Base-by-base conservation (phyloP, 805 yeast species). In the Scheffersomyces spartinae region DNA sequence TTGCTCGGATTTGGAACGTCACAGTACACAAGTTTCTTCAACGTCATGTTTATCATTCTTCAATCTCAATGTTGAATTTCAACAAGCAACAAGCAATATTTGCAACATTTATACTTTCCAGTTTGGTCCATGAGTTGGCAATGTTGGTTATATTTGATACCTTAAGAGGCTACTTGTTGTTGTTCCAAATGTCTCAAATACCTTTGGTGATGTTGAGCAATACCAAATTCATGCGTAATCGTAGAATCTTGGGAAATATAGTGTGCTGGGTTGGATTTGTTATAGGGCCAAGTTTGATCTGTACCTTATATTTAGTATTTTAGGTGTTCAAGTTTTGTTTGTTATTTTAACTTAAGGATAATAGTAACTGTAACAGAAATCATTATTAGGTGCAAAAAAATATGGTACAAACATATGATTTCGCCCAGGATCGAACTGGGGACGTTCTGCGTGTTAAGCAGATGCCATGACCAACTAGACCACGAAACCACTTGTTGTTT, bases 341-440 rank as follows among this genome's bases (percentile, higher is more conserved):
- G n/a, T 17, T n/a, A 17, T n/a, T 17, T 17, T n/a, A 17, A 9
- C 9, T n/a, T n/a, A 17, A 17, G n/a, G 19, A 9, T 9, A n/a
- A n/a, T 9, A 17, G n/a, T 17, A 9, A 9, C 19, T n/a, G 9
- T 9, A 9, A 17, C 19, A 9, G n/a, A 9, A 9, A 20, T 13
- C 22, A 7, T 13, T 9, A 7, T 13, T n/a, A n/a, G n/a, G n/a
- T n/a, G n/a, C n/a, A n/a, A n/a, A n/a, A n/a, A n/a, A n/a, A n/a
- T n/a, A n/a, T n/a, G n/a, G n/a, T n/a, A n/a, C n/a, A 54, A 60
- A 63, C 49, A 50, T 49, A 41, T 85, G 95, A 84, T 79, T 83
- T 76, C 80, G 85, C 96, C 96, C 96, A 86, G 96, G 96, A 84
- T 88, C 95, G 96, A 88, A 88, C 96, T 85, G 95, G 96, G 95